Evolutionary conservation across 768 basidiomycete genomes (phyloP).

Genomic region (Rhizopogon vesiculosus): DNA sequence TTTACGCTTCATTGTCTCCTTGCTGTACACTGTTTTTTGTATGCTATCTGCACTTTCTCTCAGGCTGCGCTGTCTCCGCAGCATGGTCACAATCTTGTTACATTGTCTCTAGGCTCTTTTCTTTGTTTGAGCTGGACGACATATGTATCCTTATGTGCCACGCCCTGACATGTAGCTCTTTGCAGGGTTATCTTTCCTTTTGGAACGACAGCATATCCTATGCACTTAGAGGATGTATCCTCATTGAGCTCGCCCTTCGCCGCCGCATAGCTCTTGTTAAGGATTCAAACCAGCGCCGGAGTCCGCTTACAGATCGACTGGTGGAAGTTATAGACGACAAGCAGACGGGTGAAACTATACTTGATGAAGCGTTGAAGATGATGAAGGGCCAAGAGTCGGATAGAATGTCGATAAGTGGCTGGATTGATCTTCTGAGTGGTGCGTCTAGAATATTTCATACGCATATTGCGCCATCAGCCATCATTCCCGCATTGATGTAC

Average conservation of each 20-base stretch:
- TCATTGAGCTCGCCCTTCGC: conserved; percentile 95
- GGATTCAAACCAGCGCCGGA: conserved; percentile 70
- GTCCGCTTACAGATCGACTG: conserved; percentile 74
- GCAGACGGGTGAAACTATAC: conserved; percentile 92
- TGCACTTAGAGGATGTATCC: conserved; percentile 95
- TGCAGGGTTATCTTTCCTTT: conserved; percentile 89
- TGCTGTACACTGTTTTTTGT: conserved; percentile 4
- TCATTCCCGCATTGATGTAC: background rate
- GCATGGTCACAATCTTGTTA: background rate
- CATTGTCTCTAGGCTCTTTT: background rate
- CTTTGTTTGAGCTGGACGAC: background rate
- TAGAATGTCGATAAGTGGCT: conserved; percentile 71
- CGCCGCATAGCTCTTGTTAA: conserved; percentile 87
- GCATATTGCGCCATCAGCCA: background rate
- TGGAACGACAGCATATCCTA: conserved; percentile 99
- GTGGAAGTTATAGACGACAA: conserved; percentile 91
- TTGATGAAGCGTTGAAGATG: conserved; percentile 95
- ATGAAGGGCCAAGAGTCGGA: conserved; percentile 72
- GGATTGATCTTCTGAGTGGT: conserved; percentile 96
- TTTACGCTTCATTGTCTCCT: conserved; percentile 1
- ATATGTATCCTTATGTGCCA: background rate
- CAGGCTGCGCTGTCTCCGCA: conserved; percentile 11
- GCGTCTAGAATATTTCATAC: conserved; percentile 24
- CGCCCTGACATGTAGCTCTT: background rate
- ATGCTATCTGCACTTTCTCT: background rate